Conservation (phyloP, 176 grass and related monocot genomes). For the Musa beccarii region DNA sequence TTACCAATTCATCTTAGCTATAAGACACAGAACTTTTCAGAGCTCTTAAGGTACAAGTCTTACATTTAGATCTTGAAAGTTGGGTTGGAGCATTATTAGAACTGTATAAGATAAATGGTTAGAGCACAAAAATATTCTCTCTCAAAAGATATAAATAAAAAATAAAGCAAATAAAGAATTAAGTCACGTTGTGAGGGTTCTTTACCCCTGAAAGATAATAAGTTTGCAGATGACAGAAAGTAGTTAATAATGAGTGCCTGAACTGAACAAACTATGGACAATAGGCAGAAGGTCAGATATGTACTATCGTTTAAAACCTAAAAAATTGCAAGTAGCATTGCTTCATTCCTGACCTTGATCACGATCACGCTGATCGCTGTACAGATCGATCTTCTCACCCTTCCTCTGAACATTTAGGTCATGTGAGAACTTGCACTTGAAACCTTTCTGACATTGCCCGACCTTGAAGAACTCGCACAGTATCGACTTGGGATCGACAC, state of each 20-base stretch:
- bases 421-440: slow-evolving; percentile 98
- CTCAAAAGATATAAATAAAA: neutral
- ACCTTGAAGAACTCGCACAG: slow-evolving; percentile 92
- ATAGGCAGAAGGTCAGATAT: too few relatives aligned
- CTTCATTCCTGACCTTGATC: slow-evolving; percentile 23
- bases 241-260: too few relatives aligned
- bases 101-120: neutral
- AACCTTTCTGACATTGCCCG: slow-evolving; percentile 86
- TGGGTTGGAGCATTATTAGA: neutral
- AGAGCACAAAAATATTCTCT: neutral
- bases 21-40: too few relatives aligned
- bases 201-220: too few relatives aligned
- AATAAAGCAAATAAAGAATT: neutral
- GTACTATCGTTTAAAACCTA: neutral
- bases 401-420: slow-evolving; percentile 96
- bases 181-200: neutral
- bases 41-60: too few relatives aligned
- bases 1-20: too few relatives aligned
- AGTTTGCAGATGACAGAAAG: too few relatives aligned
- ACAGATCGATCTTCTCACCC: slow-evolving; percentile 99
- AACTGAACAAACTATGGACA: too few relatives aligned
- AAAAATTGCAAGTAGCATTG: neutral
- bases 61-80: neutral
- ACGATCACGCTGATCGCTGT: slow-evolving; percentile 82
- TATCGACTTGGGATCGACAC: slow-evolving; percentile 97